These are phyloP conservation scores for Barnettozyma sp. DNA, from an alignment of 805 yeast species.

Conservation along the genomic window DNA sequence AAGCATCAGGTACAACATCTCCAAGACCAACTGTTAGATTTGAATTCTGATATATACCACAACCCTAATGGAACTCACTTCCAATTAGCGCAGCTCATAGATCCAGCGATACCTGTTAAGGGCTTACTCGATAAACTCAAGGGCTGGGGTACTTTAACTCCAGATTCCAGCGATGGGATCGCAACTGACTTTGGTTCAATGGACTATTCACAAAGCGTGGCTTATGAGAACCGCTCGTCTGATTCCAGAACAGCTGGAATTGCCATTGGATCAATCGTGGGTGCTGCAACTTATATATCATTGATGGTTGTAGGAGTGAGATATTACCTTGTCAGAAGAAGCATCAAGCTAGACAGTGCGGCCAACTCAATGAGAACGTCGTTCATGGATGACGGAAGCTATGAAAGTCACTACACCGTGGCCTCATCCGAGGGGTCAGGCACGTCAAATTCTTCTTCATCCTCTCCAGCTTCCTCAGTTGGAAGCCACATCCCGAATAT, in stretches of 20 bases:
- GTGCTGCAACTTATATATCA: conserved; percentile 60
- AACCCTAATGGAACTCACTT: conserved; percentile 49
- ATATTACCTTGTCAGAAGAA: conserved; percentile 32
- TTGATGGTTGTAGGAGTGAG: conserved; percentile 50
- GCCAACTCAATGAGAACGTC: conserved; percentile 14
- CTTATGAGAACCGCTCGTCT: conserved; percentile 2
- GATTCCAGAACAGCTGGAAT: conserved; percentile 56
- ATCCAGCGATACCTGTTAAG: conserved; percentile 54
- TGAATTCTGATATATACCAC: conserved; percentile 52
- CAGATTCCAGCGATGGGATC: conserved; percentile 11
- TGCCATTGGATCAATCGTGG: conserved; percentile 76
- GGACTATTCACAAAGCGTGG: conserved; percentile 23
- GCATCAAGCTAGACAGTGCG: conserved; percentile 15
- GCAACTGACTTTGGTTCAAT: conserved; percentile 25
- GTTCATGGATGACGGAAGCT: conserved; percentile 17
- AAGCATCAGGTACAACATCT: conserved; percentile 40
- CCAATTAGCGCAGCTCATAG: conserved; percentile 63
- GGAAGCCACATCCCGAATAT: conserved; percentile 38
- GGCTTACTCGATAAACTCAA: conserved; percentile 29
- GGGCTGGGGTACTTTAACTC: conserved; percentile 10
- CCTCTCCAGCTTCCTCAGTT: conserved; percentile 21
- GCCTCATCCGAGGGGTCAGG: too few relatives aligned
- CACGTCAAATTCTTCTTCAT: conserved; percentile 2
- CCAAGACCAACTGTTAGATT: conserved; percentile 41
- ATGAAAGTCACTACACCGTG: too few relatives aligned